Evolutionary conservation across 164 flowering plant genomes (phyloP).

Genomic region (Annona cherimola): DNA sequence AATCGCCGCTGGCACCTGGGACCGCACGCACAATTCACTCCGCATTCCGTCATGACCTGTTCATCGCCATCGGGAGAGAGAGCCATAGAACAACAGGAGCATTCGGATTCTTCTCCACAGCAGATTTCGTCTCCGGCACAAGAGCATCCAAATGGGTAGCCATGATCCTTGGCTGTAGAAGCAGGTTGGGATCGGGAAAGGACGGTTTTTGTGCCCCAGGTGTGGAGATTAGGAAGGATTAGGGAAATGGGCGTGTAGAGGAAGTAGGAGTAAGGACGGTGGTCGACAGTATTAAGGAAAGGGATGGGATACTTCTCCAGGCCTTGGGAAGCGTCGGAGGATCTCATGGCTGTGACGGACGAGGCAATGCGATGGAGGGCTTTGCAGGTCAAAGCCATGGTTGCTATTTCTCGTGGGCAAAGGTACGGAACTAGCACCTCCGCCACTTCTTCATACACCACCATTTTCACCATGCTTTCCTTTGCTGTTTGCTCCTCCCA

Average conservation of each 20-base stretch:
- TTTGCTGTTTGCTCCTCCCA: too few species aligned
- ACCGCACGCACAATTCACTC: conserved; percentile 60
- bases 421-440: conserved; percentile 60
- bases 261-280: conserved; percentile 62
- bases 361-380: conserved; percentile 36
- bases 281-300: conserved; percentile 48
- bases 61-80: conserved; percentile 5
- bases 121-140: conserved; percentile 43
- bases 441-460: conserved; percentile 11
- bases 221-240: conserved; percentile 25
- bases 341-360: conserved; percentile 40
- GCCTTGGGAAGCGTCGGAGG: conserved; percentile 64
- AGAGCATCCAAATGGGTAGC: conserved; percentile 22
- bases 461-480: too few species aligned
- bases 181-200: conserved; percentile 1
- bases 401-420: conserved; percentile 46
- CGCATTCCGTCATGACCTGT: conserved; percentile 56
- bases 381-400: conserved; percentile 57
- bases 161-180: neutral
- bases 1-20: conserved; percentile 50
- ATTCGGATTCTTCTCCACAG: conserved; percentile 34
- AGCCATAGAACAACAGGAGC: conserved; percentile 13
- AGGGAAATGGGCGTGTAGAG: conserved; percentile 51
- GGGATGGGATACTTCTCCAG: conserved; percentile 62
- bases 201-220: conserved; percentile 48